Percentiles rank a stretch among this genome's conserved stretches.
These are phyloP conservation scores for Pachyrhizus erosus DNA, from an alignment of 306 rosid genomes.

Conservation along the genomic window DNA sequence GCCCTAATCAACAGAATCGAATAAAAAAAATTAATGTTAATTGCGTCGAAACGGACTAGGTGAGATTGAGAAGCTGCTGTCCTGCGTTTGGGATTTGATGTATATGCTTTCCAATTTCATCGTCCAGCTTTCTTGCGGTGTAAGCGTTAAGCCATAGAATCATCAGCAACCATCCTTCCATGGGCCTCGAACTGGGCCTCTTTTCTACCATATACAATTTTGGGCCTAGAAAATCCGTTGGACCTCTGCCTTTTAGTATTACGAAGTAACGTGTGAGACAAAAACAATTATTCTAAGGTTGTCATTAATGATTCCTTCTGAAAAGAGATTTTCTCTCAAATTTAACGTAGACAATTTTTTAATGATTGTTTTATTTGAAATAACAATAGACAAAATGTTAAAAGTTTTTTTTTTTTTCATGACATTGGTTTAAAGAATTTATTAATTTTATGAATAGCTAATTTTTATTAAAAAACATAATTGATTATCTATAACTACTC, in stretches of 20 bases:
- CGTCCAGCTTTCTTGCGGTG: constrained; percentile 43
- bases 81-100: constrained; percentile 5
- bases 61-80: constrained; percentile 11
- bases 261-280: no score
- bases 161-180: not conserved
- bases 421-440: no score
- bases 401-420: no score
- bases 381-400: no score
- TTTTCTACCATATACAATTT: not conserved
- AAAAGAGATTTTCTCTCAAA: no score
- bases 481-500: no score
- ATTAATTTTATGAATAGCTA: no score
- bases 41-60: constrained; percentile 5
- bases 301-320: no score
- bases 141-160: constrained; percentile 30
- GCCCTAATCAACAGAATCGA: constrained; percentile 42
- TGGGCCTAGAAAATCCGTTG: not conserved
- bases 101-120: not conserved
- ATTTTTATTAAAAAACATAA: no score
- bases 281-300: no score
- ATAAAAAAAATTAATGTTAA: not conserved
- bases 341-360: no score
- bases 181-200: constrained; percentile 15
- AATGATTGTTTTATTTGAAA: no score
- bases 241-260: not conserved